A percentile compares a stretch with the other conserved stretches of the same genome.
Evolutionary conservation across 2,329 filamentous ascomycete genomes (phyloP).

Genomic region (Dryadomyces quercivorus): DNA sequence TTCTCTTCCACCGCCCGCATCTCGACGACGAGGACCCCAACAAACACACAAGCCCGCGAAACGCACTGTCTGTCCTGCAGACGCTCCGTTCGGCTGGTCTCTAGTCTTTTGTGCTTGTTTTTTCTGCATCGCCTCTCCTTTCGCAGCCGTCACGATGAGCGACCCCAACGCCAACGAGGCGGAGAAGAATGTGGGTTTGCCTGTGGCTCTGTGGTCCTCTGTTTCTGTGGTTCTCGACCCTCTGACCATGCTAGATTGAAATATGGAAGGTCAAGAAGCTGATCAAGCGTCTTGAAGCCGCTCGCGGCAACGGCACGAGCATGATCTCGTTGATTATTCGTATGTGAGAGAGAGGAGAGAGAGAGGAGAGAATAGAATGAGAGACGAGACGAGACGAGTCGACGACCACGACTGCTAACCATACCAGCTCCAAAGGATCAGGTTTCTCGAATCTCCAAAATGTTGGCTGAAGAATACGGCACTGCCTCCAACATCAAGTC

Average conservation of each 20-base stretch:
- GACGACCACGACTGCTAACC: too few relatives aligned
- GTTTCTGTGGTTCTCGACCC: not conserved
- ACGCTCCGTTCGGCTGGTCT: not conserved
- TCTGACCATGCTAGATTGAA: constrained; percentile 40
- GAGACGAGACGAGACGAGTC: not conserved
- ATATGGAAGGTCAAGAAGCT: constrained; percentile 99
- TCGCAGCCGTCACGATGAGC: constrained; percentile 54
- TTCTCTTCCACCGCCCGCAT: not conserved
- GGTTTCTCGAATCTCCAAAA: constrained; percentile 90
- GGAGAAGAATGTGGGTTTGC: constrained; percentile 79
- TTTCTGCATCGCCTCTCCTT: not conserved
- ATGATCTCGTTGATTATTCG: constrained; percentile 99
- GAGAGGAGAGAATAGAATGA: not conserved
- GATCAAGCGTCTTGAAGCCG: constrained; percentile 95
- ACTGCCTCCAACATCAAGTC: constrained; percentile 99
- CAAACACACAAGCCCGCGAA: not conserved
- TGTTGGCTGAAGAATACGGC: constrained; percentile 99
- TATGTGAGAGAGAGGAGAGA: constrained; percentile 32
- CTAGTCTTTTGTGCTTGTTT: not conserved
- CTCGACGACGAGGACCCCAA: not conserved
- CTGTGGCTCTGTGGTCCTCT: too few relatives aligned
- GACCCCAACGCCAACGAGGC: constrained; percentile 80
- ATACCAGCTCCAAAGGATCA: constrained; percentile 86
- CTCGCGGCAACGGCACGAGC: constrained; percentile 94
- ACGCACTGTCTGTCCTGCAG: not conserved